Conservation (phyloP, 2,329 filamentous ascomycete genomes). For the Pseudogymnoascus sp. region DNA sequence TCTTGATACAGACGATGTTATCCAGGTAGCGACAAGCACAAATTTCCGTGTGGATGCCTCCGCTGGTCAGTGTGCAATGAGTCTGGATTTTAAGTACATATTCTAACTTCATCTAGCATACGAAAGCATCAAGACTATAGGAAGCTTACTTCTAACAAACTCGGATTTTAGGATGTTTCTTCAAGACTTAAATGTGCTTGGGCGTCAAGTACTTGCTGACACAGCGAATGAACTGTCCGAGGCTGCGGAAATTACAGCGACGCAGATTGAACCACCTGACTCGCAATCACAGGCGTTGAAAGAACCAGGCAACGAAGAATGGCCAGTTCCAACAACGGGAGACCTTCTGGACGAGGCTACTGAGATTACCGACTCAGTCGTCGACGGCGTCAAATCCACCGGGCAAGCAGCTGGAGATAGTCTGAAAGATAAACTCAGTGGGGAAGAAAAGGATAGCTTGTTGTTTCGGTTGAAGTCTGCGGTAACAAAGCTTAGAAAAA, state of each 20-base stretch:
- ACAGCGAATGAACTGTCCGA: constrained; percentile 72
- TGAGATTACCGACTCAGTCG: constrained; percentile 39
- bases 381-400: constrained; percentile 39
- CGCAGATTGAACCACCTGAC: constrained; percentile 61
- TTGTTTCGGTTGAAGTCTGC: constrained; percentile 68
- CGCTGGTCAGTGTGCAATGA: constrained; percentile 45
- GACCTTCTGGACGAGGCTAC: constrained; percentile 53
- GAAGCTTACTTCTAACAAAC: constrained; percentile 79
- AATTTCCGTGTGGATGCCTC: constrained; percentile 63
- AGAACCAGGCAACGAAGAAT: constrained; percentile 40
- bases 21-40: constrained; percentile 49
- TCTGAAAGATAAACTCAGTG: constrained; percentile 62
- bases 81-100: neutral
- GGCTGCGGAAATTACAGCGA: constrained; percentile 65
- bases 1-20: constrained; percentile 58
- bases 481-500: constrained; percentile 64
- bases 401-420: constrained; percentile 58
- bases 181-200: constrained; percentile 69
- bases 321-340: constrained; percentile 46
- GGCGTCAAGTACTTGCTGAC: constrained; percentile 77
- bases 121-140: constrained; percentile 73
- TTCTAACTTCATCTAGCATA: constrained; percentile 46
- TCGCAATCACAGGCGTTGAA: constrained; percentile 49
- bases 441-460: constrained; percentile 65
- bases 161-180: constrained; percentile 83